phyloP scores from a whole-genome alignment of 306 rosid genomes.

The Sicyos baderoa region DNA sequence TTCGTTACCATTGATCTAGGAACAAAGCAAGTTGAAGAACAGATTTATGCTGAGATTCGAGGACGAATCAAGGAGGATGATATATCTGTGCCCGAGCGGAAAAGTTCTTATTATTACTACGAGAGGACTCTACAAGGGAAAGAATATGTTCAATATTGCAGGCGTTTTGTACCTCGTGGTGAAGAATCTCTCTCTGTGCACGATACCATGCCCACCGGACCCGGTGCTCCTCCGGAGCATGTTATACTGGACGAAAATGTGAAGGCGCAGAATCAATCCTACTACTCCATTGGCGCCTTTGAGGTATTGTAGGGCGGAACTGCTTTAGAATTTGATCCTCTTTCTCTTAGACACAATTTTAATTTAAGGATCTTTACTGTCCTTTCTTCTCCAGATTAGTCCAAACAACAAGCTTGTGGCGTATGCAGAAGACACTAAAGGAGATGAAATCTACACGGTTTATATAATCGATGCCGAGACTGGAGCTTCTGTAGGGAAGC shows the following conservation, averaged over 20 bases:
- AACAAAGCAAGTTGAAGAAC: conserved; percentile 51
- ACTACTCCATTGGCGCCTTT: conserved; percentile 49
- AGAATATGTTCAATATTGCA: conserved; percentile 76
- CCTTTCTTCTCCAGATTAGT: conserved; percentile 50
- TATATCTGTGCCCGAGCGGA: conserved; percentile 53
- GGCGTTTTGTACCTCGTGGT: conserved; percentile 43
- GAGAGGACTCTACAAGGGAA: conserved; percentile 51
- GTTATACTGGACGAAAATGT: conserved; percentile 79
- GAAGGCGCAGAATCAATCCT: conserved; percentile 49
- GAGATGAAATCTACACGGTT: conserved; percentile 76
- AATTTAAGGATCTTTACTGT: not conserved
- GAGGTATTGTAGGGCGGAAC: conserved; percentile 25
- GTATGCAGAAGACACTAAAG: conserved; percentile 84
- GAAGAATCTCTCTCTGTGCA: conserved; percentile 40
- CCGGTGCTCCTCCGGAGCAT: conserved; percentile 62
- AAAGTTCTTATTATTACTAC: conserved; percentile 66
- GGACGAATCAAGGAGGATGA: conserved; percentile 87
- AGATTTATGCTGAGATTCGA: conserved; percentile 61
- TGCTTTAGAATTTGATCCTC: conserved; percentile 9
- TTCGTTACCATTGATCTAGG: conserved; percentile 28
- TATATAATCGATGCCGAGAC: conserved; percentile 67
- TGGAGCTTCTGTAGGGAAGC: conserved; percentile 48
- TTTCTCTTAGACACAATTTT: not conserved
- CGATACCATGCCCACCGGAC: conserved; percentile 61
- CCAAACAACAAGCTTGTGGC: conserved; percentile 75